These are phyloP conservation scores for Quercus dentata DNA, from an alignment of 306 rosid species.

Conservation along the genomic window DNA sequence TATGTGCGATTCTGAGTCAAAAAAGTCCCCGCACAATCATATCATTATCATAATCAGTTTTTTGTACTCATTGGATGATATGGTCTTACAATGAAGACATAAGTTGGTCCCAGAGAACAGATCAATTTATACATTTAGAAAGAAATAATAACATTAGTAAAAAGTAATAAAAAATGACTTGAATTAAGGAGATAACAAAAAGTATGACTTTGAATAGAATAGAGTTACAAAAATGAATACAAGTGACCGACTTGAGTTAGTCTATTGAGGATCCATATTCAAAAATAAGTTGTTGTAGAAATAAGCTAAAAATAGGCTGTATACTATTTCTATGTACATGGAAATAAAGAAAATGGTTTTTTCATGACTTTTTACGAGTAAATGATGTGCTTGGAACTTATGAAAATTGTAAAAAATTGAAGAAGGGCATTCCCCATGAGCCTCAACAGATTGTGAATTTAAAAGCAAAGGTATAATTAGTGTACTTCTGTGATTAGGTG, in stretches of 20 bases:
- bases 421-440: not conserved
- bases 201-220: no score
- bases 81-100: not conserved
- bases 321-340: not conserved
- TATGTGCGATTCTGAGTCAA: conserved; percentile 77
- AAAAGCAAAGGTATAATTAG: not conserved
- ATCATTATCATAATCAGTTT: not conserved
- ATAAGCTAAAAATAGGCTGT: not conserved
- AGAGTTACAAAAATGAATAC: no score
- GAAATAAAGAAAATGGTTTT: not conserved
- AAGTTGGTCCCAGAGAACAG: no score
- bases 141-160: no score
- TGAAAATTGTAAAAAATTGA: not conserved
- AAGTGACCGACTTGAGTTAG: no score
- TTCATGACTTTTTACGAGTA: not conserved
- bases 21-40: conserved; percentile 48
- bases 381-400: not conserved
- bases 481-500: not conserved
- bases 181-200: no score
- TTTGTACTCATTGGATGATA: not conserved
- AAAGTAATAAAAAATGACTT: no score
- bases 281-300: no score
- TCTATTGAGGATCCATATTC: no score
- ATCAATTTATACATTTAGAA: no score
- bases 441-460: not conserved